Conservation (phyloP, 2,329 filamentous ascomycete genomes). For the Aspergillus neotritici region DNA sequence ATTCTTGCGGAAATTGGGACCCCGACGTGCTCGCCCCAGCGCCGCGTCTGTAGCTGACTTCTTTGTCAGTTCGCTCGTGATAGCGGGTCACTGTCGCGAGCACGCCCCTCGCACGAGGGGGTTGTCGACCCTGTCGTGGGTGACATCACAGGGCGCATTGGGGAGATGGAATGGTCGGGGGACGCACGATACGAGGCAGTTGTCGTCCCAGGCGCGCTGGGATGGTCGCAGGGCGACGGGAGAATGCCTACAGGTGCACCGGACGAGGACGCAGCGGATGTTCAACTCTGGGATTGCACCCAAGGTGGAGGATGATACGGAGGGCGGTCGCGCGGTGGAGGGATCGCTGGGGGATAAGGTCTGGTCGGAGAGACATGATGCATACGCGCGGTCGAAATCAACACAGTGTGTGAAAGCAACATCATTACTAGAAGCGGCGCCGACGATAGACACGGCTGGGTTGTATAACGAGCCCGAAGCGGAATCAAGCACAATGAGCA, state of each 20-base stretch:
- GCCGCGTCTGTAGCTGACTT: constrained; percentile 43
- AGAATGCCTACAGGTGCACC: constrained; percentile 11
- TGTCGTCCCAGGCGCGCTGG: constrained; percentile 15
- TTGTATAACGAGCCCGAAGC: no score
- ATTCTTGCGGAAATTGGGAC: constrained; percentile 22
- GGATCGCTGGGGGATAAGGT: not conserved
- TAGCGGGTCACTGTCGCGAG: constrained; percentile 47
- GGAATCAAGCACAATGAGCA: no score
- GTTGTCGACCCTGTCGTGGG: constrained; percentile 21
- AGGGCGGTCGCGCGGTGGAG: constrained; percentile 9
- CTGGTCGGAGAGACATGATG: not conserved
- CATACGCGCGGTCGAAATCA: no score
- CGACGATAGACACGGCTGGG: no score
- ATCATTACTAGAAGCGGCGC: no score
- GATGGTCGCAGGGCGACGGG: constrained; percentile 15
- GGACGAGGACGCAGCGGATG: constrained; percentile 22
- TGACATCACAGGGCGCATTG: constrained; percentile 13
- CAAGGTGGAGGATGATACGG: constrained; percentile 16
- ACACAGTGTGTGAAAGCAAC: no score
- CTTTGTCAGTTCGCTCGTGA: constrained; percentile 50
- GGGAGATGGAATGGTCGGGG: constrained; percentile 15
- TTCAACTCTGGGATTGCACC: constrained; percentile 23
- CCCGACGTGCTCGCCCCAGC: constrained; percentile 24
- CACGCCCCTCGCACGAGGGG: constrained; percentile 38
- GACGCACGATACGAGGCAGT: constrained; percentile 11